phyloP scores from a whole-genome alignment of 306 rosid genomes.

The Boehmeria nivea region DNA sequence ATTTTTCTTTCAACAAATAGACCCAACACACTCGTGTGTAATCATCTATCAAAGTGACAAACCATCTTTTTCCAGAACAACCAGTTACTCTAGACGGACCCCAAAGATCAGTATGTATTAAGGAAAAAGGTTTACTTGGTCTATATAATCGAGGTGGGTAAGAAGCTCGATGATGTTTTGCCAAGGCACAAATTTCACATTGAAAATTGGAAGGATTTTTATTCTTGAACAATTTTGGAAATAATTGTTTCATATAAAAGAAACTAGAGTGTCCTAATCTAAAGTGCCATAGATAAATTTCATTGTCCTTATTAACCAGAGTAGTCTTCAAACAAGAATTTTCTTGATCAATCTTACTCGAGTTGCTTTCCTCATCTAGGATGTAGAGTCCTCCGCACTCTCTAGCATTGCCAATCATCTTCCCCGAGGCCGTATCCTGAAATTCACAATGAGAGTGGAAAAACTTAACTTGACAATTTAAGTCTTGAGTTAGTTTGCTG shows the following conservation, averaged over 20 bases:
- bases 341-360: background rate
- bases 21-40: background rate
- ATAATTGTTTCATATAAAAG: background rate
- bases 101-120: no score
- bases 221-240: no score
- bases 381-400: background rate
- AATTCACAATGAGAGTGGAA: no score
- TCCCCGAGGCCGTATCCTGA: background rate
- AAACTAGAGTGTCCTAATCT: background rate
- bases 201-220: no score
- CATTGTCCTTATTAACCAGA: background rate
- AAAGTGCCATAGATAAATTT: background rate
- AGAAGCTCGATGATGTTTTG: background rate
- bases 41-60: background rate
- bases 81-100: no score
- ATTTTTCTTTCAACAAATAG: background rate
- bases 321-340: background rate
- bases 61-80: background rate
- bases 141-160: background rate
- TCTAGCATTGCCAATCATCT: background rate
- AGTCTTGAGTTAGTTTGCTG: no score
- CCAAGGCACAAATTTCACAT: background rate
- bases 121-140: no score
- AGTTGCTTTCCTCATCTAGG: background rate
- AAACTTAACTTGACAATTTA: no score